phyloP scores from a whole-genome alignment of 2,329 filamentous ascomycete genomes.

The Lecanicillium sp. region DNA sequence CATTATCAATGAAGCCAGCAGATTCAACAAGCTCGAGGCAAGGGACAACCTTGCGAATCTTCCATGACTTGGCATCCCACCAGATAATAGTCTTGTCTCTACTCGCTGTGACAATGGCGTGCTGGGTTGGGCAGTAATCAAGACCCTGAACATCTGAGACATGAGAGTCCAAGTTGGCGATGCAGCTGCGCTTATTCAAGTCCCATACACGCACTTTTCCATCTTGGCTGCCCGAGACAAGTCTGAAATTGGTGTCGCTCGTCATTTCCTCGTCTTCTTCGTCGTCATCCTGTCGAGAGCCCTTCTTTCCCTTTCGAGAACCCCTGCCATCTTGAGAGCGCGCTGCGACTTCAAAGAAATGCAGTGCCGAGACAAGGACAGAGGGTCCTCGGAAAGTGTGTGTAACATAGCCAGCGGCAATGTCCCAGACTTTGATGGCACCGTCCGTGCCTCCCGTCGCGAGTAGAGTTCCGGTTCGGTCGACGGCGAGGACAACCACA shows the following conservation, averaged over 20 bases:
- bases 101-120: constrained; percentile 72
- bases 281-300: constrained; percentile 20
- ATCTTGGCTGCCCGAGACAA: constrained; percentile 90
- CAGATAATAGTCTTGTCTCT: constrained; percentile 90
- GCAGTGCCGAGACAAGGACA: constrained; percentile 80
- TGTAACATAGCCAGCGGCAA: constrained; percentile 79
- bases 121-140: constrained; percentile 68
- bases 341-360: constrained; percentile 73
- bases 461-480: constrained; percentile 79
- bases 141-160: constrained; percentile 88
- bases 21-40: constrained; percentile 80
- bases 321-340: constrained; percentile 21
- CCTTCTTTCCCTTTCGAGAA: constrained; percentile 23
- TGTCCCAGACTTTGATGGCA: constrained; percentile 94
- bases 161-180: constrained; percentile 79
- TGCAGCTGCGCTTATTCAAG: constrained; percentile 69
- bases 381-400: constrained; percentile 93
- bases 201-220: constrained; percentile 91
- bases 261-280: constrained; percentile 29
- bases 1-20: constrained; percentile 68
- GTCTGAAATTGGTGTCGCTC: constrained; percentile 53
- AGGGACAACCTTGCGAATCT: constrained; percentile 68
- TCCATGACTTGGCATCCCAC: constrained; percentile 86
- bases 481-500: constrained; percentile 76
- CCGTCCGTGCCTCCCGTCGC: constrained; percentile 92